phyloP scores from a whole-genome alignment of 2,329 filamentous ascomycete genomes.

The Leptographium galeiforme region DNA sequence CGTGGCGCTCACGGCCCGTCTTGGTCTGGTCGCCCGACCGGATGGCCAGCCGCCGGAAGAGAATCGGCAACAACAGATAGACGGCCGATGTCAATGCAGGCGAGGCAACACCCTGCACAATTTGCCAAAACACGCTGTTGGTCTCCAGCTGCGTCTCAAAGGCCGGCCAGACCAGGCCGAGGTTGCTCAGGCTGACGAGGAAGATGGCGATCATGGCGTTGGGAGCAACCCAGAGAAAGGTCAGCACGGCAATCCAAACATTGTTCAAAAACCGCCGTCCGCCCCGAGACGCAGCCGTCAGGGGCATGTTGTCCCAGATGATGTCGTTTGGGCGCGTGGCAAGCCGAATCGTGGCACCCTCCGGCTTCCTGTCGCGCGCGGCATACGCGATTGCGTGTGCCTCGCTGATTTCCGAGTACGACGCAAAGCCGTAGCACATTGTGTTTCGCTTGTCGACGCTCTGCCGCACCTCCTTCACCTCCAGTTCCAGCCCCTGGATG shows the following conservation, averaged over 20 bases:
- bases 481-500: constrained; percentile 67
- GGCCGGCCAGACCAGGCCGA: constrained; percentile 64
- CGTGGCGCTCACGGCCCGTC: constrained; percentile 81
- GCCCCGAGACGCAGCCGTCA: constrained; percentile 53
- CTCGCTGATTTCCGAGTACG: constrained; percentile 76
- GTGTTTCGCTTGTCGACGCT: constrained; percentile 78
- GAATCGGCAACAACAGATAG: constrained; percentile 76
- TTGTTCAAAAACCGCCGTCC: constrained; percentile 68
- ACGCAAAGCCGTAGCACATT: constrained; percentile 87
- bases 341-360: constrained; percentile 62
- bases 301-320: constrained; percentile 85
- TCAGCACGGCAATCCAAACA: constrained; percentile 71
- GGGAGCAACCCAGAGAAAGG: constrained; percentile 74
- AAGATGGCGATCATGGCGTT: constrained; percentile 95
- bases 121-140: constrained; percentile 61
- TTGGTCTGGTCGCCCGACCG: constrained; percentile 82
- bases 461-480: constrained; percentile 72
- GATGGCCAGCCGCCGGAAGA: constrained; percentile 78
- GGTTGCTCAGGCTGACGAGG: constrained; percentile 68
- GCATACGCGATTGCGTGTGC: constrained; percentile 79
- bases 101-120: constrained; percentile 83
- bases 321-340: constrained; percentile 83
- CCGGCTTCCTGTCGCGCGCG: constrained; percentile 65
- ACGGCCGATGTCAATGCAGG: constrained; percentile 78
- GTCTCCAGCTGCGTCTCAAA: constrained; percentile 54